Evolutionary conservation across 352 stramenopile species (phyloP), one percentile per base, ranked within the genome.

Genomic region (Blastocystis sp.): DNA sequence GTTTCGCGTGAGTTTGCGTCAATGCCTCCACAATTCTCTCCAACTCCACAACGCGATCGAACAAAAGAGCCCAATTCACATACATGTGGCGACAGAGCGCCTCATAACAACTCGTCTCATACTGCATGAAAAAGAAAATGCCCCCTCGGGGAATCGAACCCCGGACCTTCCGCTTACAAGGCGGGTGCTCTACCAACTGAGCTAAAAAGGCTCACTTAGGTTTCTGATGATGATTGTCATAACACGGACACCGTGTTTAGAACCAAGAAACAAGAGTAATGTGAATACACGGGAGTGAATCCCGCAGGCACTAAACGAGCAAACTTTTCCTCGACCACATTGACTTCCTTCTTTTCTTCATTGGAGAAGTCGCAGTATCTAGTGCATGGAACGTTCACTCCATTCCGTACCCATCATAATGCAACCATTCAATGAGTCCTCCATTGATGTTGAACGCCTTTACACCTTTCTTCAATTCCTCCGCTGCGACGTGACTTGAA

Each of bases 161-260:
- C 53, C 69, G 75, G 75, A 85, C 75, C 75, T 85, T 85, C 75
- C 57, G 75, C 63, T 76, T 76, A 76, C 63, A 75, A 85, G 75
- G 63, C 75, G 57, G 63, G 63, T 76, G 75, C 75, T 85, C 73
- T 85, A 85, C 75, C 75, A 85, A 85, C 75, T 85, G 75, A 85
- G 75, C 75, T 76, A 85, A 76, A 85, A 76, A 59, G 44, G 75
- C 75, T 81, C 32, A 24, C 2, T 2, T n/a, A n/a, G n/a, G n/a
- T n/a, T n/a, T n/a, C n/a, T n/a, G n/a, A n/a, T n/a, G n/a, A n/a
- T n/a, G n/a, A n/a, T n/a, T n/a, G n/a, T n/a, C n/a, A n/a, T n/a
- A n/a, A n/a, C n/a, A n/a, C n/a, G n/a, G n/a, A n/a, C n/a, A n/a
- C n/a, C n/a, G n/a, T n/a, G n/a, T n/a, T n/a, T n/a, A n/a, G n/a